Conservation (phyloP, 495 filamentous ascomycete genomes). For the Talaromyces wortmannii region DNA sequence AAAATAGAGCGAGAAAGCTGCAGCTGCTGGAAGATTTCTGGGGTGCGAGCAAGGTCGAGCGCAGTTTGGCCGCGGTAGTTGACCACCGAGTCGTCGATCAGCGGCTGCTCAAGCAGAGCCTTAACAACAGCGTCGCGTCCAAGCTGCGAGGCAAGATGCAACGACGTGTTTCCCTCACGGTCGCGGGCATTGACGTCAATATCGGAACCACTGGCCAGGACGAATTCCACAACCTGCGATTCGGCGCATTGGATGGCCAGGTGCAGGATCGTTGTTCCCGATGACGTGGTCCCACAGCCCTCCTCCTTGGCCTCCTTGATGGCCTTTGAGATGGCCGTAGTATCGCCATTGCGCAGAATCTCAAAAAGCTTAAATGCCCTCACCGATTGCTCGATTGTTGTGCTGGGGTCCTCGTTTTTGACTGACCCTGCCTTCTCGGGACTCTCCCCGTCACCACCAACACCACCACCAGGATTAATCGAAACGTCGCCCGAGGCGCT, state of each 20-base stretch:
- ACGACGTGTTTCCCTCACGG: conserved; percentile 85
- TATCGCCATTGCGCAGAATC: conserved; percentile 82
- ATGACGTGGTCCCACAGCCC: conserved; percentile 40
- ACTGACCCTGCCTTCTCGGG: conserved; percentile 24
- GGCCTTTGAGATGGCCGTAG: conserved; percentile 79
- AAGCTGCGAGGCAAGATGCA: conserved; percentile 81
- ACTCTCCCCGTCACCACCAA: conserved; percentile 5
- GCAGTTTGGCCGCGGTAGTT: conserved; percentile 85
- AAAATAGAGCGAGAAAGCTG: conserved; percentile 88
- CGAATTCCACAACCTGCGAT: conserved; percentile 89
- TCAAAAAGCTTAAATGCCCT: conserved; percentile 91
- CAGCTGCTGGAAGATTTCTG: conserved; percentile 91
- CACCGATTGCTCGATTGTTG: conserved; percentile 88
- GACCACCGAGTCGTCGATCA: conserved; percentile 82
- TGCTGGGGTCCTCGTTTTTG: conserved; percentile 22
- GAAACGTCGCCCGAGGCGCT: conserved; percentile 20
- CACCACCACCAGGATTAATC: conserved; percentile 7
- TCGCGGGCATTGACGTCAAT: conserved; percentile 87
- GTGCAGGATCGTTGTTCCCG: conserved; percentile 84
- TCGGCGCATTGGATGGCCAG: conserved; percentile 97
- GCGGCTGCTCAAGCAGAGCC: conserved; percentile 68
- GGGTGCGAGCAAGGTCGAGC: conserved; percentile 81
- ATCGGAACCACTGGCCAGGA: conserved; percentile 60
- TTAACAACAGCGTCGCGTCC: conserved; percentile 73
- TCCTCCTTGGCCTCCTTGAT: conserved; percentile 62